Evolutionary conservation across 148 eudicot genomes (phyloP).

Genomic region (Cornus suecica): DNA sequence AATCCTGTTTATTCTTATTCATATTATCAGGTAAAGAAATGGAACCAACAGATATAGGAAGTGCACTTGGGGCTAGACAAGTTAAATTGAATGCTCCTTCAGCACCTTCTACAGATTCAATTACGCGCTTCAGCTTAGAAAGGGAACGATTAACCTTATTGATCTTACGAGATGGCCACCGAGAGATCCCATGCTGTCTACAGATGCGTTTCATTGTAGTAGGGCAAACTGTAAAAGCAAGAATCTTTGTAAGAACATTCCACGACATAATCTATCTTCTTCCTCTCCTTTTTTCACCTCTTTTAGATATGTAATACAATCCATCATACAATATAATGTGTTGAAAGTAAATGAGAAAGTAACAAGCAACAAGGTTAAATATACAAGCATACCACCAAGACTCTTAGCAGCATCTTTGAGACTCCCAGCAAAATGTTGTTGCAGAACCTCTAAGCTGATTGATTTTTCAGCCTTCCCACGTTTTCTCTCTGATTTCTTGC

Average conservation of each 20-base stretch:
- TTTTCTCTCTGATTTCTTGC: slow-evolving; percentile 56
- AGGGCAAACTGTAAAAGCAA: slow-evolving; percentile 63
- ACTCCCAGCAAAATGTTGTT: slow-evolving; percentile 68
- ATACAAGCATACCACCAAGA: slow-evolving; percentile 54
- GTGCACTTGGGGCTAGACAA: slow-evolving; percentile 45
- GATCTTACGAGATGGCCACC: slow-evolving; percentile 80
- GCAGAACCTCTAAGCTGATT: slow-evolving; percentile 70
- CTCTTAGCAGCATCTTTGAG: slow-evolving; percentile 80
- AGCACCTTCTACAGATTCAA: slow-evolving; percentile 70
- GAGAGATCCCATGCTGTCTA: slow-evolving; percentile 63
- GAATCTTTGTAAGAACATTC: neutral
- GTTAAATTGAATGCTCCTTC: slow-evolving; percentile 67
- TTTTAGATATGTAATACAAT: no score
- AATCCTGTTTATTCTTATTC: slow-evolving; percentile 43
- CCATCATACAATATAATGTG: no score
- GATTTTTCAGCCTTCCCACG: slow-evolving; percentile 75
- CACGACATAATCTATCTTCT: neutral
- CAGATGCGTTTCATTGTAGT: slow-evolving; percentile 85
- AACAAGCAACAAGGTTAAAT: neutral
- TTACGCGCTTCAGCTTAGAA: slow-evolving; percentile 64
- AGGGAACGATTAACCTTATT: slow-evolving; percentile 72
- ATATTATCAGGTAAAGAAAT: slow-evolving; percentile 57
- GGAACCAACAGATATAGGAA: slow-evolving; percentile 51
- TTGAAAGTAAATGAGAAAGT: neutral
- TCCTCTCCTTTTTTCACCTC: no score